Conservation (phyloP, 352 stramenopile species). For the Phytophthora brassicae region DNA sequence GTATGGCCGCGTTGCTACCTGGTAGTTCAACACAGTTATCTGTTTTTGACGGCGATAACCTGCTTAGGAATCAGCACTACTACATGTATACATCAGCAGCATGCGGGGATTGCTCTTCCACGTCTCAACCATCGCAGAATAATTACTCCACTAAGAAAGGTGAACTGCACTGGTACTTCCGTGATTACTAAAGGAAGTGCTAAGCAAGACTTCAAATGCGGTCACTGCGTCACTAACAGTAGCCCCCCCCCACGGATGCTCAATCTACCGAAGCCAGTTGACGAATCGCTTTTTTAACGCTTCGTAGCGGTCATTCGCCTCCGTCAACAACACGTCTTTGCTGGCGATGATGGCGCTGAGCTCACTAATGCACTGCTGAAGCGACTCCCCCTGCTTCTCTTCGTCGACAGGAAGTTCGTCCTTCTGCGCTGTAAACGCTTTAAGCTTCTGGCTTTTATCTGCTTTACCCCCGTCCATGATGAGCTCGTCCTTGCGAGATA, state of each 20-base stretch:
- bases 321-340: slow-evolving; percentile 11
- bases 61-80: too few species aligned
- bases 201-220: slow-evolving; percentile 4
- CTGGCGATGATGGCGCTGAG: slow-evolving; percentile 22
- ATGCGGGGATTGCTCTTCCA: not conserved
- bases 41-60: too few species aligned
- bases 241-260: not conserved
- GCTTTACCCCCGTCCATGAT: slow-evolving; percentile 2
- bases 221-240: not conserved
- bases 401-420: slow-evolving; percentile 2
- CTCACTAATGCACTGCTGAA: slow-evolving; percentile 19
- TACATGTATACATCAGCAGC: not conserved
- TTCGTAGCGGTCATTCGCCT: slow-evolving; percentile 12
- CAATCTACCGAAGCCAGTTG: slow-evolving; percentile 2
- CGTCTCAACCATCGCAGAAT: not conserved
- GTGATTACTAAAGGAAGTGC: slow-evolving; percentile 13
- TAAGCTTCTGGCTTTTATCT: slow-evolving; percentile 14
- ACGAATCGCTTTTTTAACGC: slow-evolving; percentile 5
- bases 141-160: not conserved
- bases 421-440: not conserved
- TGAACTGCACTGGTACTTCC: slow-evolving; percentile 1
- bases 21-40: not conserved
- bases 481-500: slow-evolving; percentile 6
- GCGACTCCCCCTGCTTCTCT: slow-evolving; percentile 12
- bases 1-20: too few species aligned